phyloP scores from a whole-genome alignment of 1,139 yeast genomes.

The Yamadazyma siamensis region DNA sequence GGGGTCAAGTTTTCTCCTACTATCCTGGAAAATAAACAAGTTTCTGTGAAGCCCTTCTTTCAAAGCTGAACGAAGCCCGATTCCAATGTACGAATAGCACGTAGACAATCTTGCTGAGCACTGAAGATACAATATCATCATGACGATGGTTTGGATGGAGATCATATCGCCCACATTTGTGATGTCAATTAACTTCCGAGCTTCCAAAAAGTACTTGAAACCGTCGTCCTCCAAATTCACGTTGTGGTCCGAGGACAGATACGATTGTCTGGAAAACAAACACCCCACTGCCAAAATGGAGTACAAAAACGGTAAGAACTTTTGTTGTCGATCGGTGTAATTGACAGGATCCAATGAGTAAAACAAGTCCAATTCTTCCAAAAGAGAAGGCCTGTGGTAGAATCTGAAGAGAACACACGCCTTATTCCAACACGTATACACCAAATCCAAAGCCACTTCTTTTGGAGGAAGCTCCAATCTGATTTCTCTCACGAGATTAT shows the following conservation, averaged over 20 bases:
- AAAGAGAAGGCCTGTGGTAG: constrained; percentile 80
- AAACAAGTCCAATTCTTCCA: constrained; percentile 45
- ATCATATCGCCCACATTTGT: constrained; percentile 47
- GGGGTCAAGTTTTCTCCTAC: constrained; percentile 58
- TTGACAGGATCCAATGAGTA: constrained; percentile 64
- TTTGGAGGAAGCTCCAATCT: constrained; percentile 74
- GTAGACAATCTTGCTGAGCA: constrained; percentile 89
- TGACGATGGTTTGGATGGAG: constrained; percentile 65
- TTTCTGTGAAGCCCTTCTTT: constrained; percentile 87
- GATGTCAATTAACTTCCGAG: constrained; percentile 69
- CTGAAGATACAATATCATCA: constrained; percentile 75
- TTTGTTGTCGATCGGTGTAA: constrained; percentile 71
- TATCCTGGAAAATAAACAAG: constrained; percentile 50
- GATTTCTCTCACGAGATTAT: constrained; percentile 40
- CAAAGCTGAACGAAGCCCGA: constrained; percentile 81
- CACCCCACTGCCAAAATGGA: constrained; percentile 60
- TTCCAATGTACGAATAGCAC: constrained; percentile 90
- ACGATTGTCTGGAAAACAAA: constrained; percentile 49
- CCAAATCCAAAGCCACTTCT: constrained; percentile 65
- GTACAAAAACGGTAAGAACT: constrained; percentile 75
- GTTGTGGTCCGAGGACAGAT: constrained; percentile 18
- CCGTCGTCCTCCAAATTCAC: constrained; percentile 67
- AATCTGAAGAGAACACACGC: constrained; percentile 84
- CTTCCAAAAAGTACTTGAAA: constrained; percentile 77
- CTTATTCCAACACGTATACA: constrained; percentile 78